phyloP scores from a whole-genome alignment of 805 yeast species.

The Lipomyces chichibuensis region DNA sequence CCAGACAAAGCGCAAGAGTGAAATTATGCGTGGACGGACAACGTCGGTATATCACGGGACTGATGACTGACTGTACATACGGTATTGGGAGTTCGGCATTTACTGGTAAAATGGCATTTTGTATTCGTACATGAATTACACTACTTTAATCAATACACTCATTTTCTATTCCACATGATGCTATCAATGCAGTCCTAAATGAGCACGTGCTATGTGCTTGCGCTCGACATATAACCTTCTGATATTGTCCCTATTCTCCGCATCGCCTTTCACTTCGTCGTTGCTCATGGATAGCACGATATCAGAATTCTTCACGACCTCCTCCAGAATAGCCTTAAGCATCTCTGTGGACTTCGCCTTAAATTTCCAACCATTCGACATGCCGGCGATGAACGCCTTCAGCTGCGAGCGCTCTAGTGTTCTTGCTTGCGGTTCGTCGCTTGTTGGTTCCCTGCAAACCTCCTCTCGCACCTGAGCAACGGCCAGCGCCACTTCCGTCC shows the following conservation, averaged over 20 bases:
- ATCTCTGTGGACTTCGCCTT: background rate
- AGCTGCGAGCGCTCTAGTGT: conserved; percentile 11
- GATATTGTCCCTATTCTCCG: background rate
- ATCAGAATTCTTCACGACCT: background rate
- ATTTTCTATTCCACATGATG: too few species aligned
- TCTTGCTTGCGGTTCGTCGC: background rate
- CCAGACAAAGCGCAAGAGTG: background rate
- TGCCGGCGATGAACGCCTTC: conserved; percentile 15
- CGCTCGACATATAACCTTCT: conserved; percentile 10
- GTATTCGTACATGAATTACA: background rate
- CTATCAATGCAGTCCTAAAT: background rate
- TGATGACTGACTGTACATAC: background rate
- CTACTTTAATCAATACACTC: background rate
- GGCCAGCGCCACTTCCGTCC: conserved; percentile 77
- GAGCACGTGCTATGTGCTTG: conserved; percentile 3
- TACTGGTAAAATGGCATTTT: background rate
- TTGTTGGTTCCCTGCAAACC: conserved; percentile 12
- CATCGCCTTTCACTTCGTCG: background rate
- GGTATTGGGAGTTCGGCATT: background rate
- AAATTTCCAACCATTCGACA: conserved; percentile 6
- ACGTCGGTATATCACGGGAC: background rate
- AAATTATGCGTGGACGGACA: background rate
- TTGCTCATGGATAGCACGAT: background rate
- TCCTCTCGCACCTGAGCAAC: conserved; percentile 21
- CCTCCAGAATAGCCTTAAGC: conserved; percentile 1